A percentile compares a stretch with the other conserved stretches of the same genome.
phyloP scores from a whole-genome alignment of 768 basidiomycete species.

The Lanmaoa rubissima region DNA sequence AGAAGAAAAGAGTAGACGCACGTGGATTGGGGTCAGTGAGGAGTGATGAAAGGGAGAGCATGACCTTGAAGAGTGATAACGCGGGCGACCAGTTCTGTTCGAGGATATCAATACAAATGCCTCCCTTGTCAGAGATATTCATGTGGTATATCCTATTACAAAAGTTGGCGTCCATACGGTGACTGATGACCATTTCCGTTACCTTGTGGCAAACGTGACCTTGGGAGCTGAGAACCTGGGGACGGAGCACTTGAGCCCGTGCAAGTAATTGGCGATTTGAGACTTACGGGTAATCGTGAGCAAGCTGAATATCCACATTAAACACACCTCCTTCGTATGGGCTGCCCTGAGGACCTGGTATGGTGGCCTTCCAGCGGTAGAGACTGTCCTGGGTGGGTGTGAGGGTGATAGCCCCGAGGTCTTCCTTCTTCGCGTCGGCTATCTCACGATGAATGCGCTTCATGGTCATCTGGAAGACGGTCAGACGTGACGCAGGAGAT shows the following conservation, averaged over 20 bases:
- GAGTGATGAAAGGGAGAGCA: slow-evolving; percentile 89
- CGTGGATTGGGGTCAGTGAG: slow-evolving; percentile 94
- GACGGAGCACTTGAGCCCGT: background rate
- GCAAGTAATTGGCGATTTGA: background rate
- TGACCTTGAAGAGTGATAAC: slow-evolving; percentile 89
- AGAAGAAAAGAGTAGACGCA: slow-evolving; percentile 37
- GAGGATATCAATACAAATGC: slow-evolving; percentile 86
- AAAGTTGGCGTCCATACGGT: background rate
- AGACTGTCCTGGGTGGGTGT: slow-evolving; percentile 63
- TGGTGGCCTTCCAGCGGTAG: slow-evolving; percentile 71
- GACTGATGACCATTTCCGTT: background rate
- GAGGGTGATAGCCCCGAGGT: slow-evolving; percentile 70
- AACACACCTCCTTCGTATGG: slow-evolving; percentile 81
- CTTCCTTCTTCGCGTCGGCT: slow-evolving; percentile 77
- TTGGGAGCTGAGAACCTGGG: slow-evolving; percentile 75
- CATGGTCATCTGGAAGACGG: slow-evolving; percentile 50
- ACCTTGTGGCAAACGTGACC: slow-evolving; percentile 75
- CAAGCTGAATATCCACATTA: slow-evolving; percentile 61
- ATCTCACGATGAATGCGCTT: slow-evolving; percentile 86
- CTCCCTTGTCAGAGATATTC: slow-evolving; percentile 80
- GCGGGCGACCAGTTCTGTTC: slow-evolving; percentile 96
- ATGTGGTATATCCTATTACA: slow-evolving; percentile 78
- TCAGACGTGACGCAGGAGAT: slow-evolving; percentile 1
- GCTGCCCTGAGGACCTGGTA: slow-evolving; percentile 82
- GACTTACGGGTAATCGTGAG: slow-evolving; percentile 72